Percentiles rank a stretch among this genome's conserved stretches.
Evolutionary conservation across 2,329 filamentous ascomycete genomes (phyloP).

Genomic region (Helicocarpus griseus): DNA sequence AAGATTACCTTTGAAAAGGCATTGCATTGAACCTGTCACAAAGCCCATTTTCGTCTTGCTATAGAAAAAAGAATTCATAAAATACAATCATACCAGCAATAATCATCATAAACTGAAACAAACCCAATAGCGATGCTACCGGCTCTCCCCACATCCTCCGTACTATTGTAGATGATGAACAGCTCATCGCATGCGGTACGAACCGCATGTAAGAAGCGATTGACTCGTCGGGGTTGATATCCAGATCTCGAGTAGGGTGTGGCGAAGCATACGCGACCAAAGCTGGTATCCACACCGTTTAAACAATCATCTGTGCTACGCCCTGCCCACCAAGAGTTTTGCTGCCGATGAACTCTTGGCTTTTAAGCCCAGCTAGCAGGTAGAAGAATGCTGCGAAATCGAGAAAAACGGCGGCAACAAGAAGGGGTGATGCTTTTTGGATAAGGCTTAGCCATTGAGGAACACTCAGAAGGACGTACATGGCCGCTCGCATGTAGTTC

Average conservation of each 20-base stretch:
- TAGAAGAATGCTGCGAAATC: conserved; percentile 73
- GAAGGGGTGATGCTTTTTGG: conserved; percentile 56
- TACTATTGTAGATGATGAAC: neutral
- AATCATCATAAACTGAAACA: neutral
- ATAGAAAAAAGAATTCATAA: neutral
- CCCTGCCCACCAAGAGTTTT: conserved; percentile 93
- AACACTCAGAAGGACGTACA: conserved; percentile 71
- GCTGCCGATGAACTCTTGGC: conserved; percentile 49
- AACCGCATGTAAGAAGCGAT: neutral
- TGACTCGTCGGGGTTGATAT: too few species aligned
- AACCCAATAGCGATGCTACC: neutral
- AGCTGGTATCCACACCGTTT: conserved; percentile 8
- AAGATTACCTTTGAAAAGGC: neutral
- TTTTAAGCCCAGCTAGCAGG: conserved; percentile 34
- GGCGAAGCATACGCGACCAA: too few species aligned
- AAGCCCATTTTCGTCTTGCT: neutral
- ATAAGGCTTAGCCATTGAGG: conserved; percentile 78
- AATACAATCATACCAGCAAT: neutral
- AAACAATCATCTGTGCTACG: conserved; percentile 97
- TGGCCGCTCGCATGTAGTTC: conserved; percentile 89
- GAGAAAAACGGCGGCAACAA: conserved; percentile 77
- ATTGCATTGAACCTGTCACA: neutral
- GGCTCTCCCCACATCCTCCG: neutral
- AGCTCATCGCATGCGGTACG: neutral
- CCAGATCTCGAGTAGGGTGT: too few species aligned